Evolutionary conservation across 495 filamentous ascomycete genomes (phyloP).

Genomic region (Evansstolkia leycettana): DNA sequence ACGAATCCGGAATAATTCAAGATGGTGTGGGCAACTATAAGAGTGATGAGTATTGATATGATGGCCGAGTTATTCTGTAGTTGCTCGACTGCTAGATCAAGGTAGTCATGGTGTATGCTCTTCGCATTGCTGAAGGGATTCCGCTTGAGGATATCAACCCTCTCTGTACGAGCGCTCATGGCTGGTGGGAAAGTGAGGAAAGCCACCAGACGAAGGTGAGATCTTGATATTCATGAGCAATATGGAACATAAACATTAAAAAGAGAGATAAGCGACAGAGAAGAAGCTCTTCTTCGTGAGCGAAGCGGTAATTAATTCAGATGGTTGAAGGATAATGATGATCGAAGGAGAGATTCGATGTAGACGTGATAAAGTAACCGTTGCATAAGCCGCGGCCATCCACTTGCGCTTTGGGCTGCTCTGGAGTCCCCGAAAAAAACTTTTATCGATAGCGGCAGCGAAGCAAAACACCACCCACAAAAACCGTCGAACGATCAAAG

Average conservation of each 20-base stretch:
- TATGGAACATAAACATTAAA: constrained; percentile 1
- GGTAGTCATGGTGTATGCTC: constrained; percentile 11
- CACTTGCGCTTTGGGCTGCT: constrained; percentile 17
- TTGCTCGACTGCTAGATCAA: constrained; percentile 20
- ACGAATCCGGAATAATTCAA: constrained; percentile 18
- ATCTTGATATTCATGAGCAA: constrained; percentile 10
- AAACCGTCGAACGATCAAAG: background rate
- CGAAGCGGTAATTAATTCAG: too few species aligned
- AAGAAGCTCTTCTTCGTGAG: too few species aligned
- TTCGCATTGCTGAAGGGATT: constrained; percentile 17
- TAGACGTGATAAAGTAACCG: background rate
- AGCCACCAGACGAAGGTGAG: constrained; percentile 13
- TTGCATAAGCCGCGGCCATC: constrained; percentile 1
- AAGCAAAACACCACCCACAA: constrained; percentile 16
- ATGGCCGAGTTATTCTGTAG: constrained; percentile 17
- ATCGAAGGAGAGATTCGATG: too few species aligned
- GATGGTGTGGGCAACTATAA: constrained; percentile 15
- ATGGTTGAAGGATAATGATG: too few species aligned
- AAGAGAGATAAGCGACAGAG: background rate
- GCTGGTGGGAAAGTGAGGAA: constrained; percentile 11
- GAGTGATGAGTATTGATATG: constrained; percentile 12
- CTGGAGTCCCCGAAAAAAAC: constrained; percentile 16
- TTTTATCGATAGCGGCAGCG: constrained; percentile 34
- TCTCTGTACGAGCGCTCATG: constrained; percentile 31
- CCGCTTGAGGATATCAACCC: constrained; percentile 20